Conservation (phyloP, 2,329 filamentous ascomycete species). For the Ophiostoma montium region DNA sequence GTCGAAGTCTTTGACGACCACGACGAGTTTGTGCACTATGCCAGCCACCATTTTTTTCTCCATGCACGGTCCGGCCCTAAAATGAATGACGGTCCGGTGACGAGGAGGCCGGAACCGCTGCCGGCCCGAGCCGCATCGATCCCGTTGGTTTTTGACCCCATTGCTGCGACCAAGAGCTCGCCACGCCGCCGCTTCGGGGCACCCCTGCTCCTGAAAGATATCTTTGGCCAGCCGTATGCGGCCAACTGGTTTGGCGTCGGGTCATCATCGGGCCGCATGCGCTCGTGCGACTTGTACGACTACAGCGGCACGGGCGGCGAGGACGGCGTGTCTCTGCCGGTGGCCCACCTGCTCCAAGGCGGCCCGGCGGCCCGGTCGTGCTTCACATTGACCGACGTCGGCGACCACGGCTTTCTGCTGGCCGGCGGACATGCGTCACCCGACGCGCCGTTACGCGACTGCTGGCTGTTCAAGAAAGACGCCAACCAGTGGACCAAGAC, state of each 20-base stretch:
- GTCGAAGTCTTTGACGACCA: constrained; percentile 88
- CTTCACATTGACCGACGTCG: constrained; percentile 58
- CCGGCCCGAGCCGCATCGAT: neutral
- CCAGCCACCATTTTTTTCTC: constrained; percentile 70
- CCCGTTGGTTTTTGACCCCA: neutral
- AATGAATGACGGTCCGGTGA: no score
- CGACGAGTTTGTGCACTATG: constrained; percentile 85
- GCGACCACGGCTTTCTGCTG: constrained; percentile 44
- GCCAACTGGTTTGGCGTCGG: constrained; percentile 31
- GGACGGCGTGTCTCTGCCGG: constrained; percentile 4
- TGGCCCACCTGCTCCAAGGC: constrained; percentile 11
- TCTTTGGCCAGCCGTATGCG: constrained; percentile 29
- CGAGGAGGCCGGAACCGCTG: neutral
- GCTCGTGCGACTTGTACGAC: constrained; percentile 37
- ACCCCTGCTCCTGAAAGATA: constrained; percentile 27
- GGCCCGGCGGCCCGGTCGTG: constrained; percentile 47
- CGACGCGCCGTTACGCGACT: constrained; percentile 51
- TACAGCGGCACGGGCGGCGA: neutral
- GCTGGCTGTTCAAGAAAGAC: constrained; percentile 54
- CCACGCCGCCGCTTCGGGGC: constrained; percentile 47
- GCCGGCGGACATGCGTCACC: constrained; percentile 71
- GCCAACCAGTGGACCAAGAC: constrained; percentile 45
- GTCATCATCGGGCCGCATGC: constrained; percentile 29
- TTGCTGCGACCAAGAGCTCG: constrained; percentile 20
- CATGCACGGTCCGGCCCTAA: constrained; percentile 29